Base-by-base conservation (phyloP, 371 early-diverging fungal species). In the Syncephalastrum monosporum region DNA sequence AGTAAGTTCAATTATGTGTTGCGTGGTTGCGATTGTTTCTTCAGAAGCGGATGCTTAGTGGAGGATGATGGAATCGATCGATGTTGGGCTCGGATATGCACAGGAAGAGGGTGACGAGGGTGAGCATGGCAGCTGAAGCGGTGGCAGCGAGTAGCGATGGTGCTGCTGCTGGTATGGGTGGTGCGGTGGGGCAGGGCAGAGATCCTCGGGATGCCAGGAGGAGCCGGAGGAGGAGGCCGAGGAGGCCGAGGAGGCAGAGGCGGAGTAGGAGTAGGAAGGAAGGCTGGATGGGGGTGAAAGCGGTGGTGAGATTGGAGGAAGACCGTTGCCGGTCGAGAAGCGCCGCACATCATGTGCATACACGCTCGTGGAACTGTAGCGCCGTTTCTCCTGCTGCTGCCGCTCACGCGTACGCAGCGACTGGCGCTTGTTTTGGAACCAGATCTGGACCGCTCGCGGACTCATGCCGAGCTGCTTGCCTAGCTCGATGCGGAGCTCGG, bases 351-450 rank as follows among this genome's bases (percentile, higher is more conserved):
- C 86, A 24, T 7, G 82, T 75, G 27, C 81, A 64, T 12, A 85
- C 49, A 62, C 63, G 7, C 77, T 81, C 12, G 69, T 68, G 27
- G 71, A 42, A 54, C 60, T 64, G 45, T 60, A 48, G 27, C 55
- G 53, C 66, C 19, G 67, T 46, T 56, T 72, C 59, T 65, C 27
- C 64, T 38, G 57, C 38, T 47, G 57, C 38, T 58, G 65, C 38
- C 68, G 61, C 61, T 72, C 69, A 73, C 72, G 66, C 60, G 85
- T 60, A 59, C 88, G 64, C 24, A 74, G 56, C 1, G 79, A 73
- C 59, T 87, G 87, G 21, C 97, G 83, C 55, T 91, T 87, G 74
- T 97, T 97, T 71, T 97, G 97, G 72, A 97, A 97, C 97, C 97
- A 95, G 27, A 95, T 91, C 65, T 97, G 94, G 0, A 96, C 91